phyloP scores from a whole-genome alignment of 2,329 filamentous ascomycete species.

The Pseudogymnoascus sp. region DNA sequence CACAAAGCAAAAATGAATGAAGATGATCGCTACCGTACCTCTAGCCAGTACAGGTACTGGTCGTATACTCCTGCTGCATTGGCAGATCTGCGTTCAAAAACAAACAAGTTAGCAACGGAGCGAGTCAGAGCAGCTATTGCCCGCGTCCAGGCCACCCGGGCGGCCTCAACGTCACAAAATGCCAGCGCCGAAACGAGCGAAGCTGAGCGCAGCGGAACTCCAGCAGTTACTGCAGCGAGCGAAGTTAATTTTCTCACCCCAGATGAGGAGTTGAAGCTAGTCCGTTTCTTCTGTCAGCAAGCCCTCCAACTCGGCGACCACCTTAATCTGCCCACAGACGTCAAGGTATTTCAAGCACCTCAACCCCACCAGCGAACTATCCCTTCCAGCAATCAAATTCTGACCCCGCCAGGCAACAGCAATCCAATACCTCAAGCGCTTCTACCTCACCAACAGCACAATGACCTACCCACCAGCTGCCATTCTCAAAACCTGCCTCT shows the following conservation, averaged over 20 bases:
- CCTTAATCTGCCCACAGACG: constrained; percentile 52
- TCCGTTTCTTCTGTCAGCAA: constrained; percentile 68
- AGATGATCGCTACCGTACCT: constrained; percentile 83
- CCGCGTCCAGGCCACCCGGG: constrained; percentile 35
- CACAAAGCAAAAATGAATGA: constrained; percentile 40
- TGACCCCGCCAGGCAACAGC: constrained; percentile 28
- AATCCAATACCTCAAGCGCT: constrained; percentile 68
- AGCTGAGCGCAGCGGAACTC: constrained; percentile 29
- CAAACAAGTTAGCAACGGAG: constrained; percentile 70
- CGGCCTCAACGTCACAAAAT: constrained; percentile 22
- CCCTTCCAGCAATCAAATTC: constrained; percentile 35
- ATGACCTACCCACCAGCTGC: constrained; percentile 94
- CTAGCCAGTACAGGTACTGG: constrained; percentile 87
- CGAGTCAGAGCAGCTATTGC: constrained; percentile 52
- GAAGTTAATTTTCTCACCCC: constrained; percentile 73
- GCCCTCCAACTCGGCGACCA: constrained; percentile 51
- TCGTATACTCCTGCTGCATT: constrained; percentile 75
- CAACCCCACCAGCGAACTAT: constrained; percentile 41
- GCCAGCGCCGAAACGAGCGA: constrained; percentile 23
- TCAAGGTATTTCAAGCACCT: constrained; percentile 53
- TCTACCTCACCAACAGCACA: constrained; percentile 90
- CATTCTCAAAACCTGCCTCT: constrained; percentile 82
- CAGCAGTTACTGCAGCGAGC: constrained; percentile 25
- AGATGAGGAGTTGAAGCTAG: constrained; percentile 72
- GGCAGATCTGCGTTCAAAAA: constrained; percentile 62